Base-by-base conservation (phyloP, 2,329 filamentous ascomycete genomes). In the Fusarium sp. region DNA sequence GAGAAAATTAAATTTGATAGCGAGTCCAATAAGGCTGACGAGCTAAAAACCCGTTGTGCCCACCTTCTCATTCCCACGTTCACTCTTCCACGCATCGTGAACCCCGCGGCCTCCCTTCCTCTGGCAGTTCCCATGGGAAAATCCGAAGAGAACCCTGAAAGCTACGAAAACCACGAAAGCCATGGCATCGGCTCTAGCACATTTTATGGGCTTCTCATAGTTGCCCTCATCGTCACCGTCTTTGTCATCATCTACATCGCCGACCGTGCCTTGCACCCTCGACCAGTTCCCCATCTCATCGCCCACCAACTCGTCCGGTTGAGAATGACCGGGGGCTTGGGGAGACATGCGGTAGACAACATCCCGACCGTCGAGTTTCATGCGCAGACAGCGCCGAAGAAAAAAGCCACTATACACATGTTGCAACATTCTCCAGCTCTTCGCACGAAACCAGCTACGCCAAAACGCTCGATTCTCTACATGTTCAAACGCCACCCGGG, bases 301-400 rank as follows among this genome's bases (percentile, higher is more conserved):
- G 38, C 42, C 4, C 27, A 38, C 0, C 65, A 65, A 4, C 44
- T 69, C 0, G 54, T 66, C 1, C 51, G 61, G 8, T 54, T 49
- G 3, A 60, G 34, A 16, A 6, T 25, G 2, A 57, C 16, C 13
- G 18, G 50, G 1, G 65, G 65, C 0, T 16, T 68, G 0, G 65
- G 65, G 16, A 46, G 59, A 10, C 20, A 54, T 0, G 53, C 11
- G 1, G 55, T 69, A 25, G 65, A 69, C 2, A 69, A 27, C 3
- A 68, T 68, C 34, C 61, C 65, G 1, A 68, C 31, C 2, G 7
- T 69, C 4, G 56, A 14, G 0, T 68, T 44, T 14, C 13, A 68
- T 14, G 2, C 29, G 0, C 10, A 14, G 0, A 23, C 29, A 18
- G 10, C 50, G 7, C 7, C 34, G 2, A 50, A 49, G 1, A 57